Conservation (phyloP, 164 flowering plant genomes). For the Chimonanthus salicifolius region DNA sequence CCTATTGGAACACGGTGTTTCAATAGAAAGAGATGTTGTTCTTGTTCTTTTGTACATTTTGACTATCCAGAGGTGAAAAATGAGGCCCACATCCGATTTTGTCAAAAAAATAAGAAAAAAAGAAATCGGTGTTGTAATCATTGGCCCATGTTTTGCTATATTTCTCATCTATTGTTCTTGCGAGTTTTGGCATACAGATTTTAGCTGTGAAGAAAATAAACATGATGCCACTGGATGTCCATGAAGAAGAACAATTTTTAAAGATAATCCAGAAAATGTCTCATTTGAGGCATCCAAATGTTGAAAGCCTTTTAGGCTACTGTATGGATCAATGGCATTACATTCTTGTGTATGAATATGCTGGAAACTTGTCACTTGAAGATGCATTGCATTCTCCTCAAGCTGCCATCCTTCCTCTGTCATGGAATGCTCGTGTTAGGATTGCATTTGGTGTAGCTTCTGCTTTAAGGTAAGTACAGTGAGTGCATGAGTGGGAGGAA, state of each 20-base stretch:
- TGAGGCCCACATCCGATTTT: too few species aligned
- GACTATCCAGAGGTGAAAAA: neutral
- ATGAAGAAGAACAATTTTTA: conserved; percentile 68
- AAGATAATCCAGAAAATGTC: conserved; percentile 56
- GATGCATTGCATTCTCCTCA: conserved; percentile 45
- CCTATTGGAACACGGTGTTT: too few species aligned
- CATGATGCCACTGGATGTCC: conserved; percentile 43
- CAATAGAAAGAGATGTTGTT: too few species aligned
- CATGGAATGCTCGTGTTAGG: conserved; percentile 60
- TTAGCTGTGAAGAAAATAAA: conserved; percentile 62
- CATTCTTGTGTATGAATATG: conserved; percentile 65
- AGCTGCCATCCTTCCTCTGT: conserved; percentile 30
- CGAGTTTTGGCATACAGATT: conserved; percentile 27
- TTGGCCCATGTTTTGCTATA: too few species aligned
- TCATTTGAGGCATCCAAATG: conserved; percentile 69
- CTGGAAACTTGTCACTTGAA: conserved; percentile 55
- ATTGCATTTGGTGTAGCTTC: conserved; percentile 70
- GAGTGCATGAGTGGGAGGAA: neutral
- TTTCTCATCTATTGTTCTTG: neutral
- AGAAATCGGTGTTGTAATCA: too few species aligned
- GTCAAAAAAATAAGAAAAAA: too few species aligned
- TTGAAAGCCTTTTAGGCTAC: conserved; percentile 63
- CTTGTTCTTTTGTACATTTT: too few species aligned
- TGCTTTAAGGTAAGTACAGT: conserved; percentile 60
- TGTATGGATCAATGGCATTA: conserved; percentile 70